Conservation (phyloP, 345 rosid genomes). For the Hirschfeldia incana region DNA sequence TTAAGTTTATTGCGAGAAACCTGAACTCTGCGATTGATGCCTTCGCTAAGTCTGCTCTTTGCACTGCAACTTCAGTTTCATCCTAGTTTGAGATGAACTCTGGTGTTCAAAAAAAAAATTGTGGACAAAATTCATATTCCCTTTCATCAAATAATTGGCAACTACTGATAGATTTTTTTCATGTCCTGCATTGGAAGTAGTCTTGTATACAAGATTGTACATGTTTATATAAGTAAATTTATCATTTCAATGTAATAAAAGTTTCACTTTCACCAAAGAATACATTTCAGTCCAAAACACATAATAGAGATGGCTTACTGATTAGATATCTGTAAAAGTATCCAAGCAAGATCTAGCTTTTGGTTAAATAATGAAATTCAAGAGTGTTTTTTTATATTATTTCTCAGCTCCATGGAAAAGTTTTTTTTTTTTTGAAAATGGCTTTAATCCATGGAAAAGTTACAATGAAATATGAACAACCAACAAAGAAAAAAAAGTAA, state of each 20-base stretch:
- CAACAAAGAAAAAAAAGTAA: not conserved
- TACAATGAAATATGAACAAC: slow-evolving; percentile 9
- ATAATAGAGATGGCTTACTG: not conserved
- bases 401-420: not conserved
- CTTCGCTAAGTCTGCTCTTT: too few species aligned
- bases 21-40: too few species aligned
- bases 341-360: slow-evolving; percentile 3
- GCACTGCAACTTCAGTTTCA: too few species aligned
- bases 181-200: not conserved
- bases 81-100: too few species aligned
- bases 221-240: not conserved
- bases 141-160: too few species aligned
- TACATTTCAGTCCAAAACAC: not conserved
- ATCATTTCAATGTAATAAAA: not conserved
- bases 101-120: too few species aligned
- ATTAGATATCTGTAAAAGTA: slow-evolving; percentile 2
- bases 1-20: too few species aligned
- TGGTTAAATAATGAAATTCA: not conserved
- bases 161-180: too few species aligned
- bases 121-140: too few species aligned
- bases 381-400: not conserved
- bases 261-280: not conserved
- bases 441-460: not conserved
- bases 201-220: not conserved
- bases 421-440: too few species aligned